Percentiles rank a stretch among this genome's conserved stretches.
phyloP scores from a whole-genome alignment of 805 yeast species.

The Diddensiella transvaalensis region DNA sequence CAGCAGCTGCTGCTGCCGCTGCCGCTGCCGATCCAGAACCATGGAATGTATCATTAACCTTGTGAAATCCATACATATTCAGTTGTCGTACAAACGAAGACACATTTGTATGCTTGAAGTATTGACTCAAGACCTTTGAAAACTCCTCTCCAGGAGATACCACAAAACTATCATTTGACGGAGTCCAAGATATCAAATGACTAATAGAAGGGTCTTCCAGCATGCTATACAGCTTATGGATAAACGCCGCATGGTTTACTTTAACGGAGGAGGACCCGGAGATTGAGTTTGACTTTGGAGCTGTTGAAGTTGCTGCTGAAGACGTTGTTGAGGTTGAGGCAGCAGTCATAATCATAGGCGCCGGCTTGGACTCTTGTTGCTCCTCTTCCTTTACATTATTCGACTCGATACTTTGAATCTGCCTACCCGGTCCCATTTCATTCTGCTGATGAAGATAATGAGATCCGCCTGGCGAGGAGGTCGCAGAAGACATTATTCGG shows the following conservation, averaged over 20 bases:
- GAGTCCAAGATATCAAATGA: constrained; percentile 85
- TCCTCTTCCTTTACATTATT: too few species aligned
- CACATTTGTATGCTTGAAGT: constrained; percentile 91
- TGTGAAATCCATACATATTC: constrained; percentile 96
- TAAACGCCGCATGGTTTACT: constrained; percentile 59
- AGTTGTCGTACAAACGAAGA: constrained; percentile 90
- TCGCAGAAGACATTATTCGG: background rate
- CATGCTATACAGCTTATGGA: constrained; percentile 80
- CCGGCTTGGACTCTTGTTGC: too few species aligned
- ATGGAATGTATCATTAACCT: constrained; percentile 42
- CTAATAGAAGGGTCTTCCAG: constrained; percentile 69
- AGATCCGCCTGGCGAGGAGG: constrained; percentile 1
- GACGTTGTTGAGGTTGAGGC: background rate
- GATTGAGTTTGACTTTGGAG: constrained; percentile 1
- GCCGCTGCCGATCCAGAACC: constrained; percentile 10
- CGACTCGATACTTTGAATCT: too few species aligned
- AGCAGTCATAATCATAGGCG: background rate
- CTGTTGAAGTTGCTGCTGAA: background rate
- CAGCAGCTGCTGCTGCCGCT: background rate
- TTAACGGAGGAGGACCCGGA: constrained; percentile 19
- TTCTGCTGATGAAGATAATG: too few species aligned
- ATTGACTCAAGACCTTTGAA: constrained; percentile 62
- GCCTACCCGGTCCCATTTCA: too few species aligned
- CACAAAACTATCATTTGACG: constrained; percentile 64
- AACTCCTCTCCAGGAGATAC: constrained; percentile 87